These are phyloP conservation scores for Pleurozium schreberi DNA, from an alignment of 225 moss, liverwort and hornwort species.

Conservation along the genomic window DNA sequence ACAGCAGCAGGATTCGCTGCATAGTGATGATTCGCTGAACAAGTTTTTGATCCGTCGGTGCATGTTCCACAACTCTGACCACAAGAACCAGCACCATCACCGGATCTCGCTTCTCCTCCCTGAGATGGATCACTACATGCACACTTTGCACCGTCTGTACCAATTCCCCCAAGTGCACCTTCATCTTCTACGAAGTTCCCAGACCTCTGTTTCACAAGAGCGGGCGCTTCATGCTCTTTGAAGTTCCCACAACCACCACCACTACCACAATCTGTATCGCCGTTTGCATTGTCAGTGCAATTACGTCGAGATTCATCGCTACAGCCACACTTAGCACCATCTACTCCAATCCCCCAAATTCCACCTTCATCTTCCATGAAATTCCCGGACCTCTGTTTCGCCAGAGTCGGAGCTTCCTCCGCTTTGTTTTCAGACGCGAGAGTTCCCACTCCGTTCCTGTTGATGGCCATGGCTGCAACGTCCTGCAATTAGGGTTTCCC, in stretches of 20 bases:
- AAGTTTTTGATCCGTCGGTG: not conserved
- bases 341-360: constrained; percentile 32
- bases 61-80: constrained; percentile 24
- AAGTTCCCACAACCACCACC: not conserved
- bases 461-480: constrained; percentile 35
- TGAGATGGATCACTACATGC: not conserved
- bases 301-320: not conserved
- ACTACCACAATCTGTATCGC: not conserved
- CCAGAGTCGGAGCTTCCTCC: not conserved
- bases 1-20: constrained; percentile 1
- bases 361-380: constrained; percentile 55
- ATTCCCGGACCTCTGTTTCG: constrained; percentile 17
- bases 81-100: not conserved
- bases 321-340: constrained; percentile 13
- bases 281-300: not conserved
- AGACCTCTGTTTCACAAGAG: not conserved
- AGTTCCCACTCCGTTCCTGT: constrained; percentile 23
- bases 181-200: constrained; percentile 44
- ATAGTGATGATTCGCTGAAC: not conserved
- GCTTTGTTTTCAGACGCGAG: not conserved
- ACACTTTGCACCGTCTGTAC: constrained; percentile 2
- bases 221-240: not conserved
- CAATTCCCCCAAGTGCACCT: constrained; percentile 25
- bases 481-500: constrained; percentile 46
- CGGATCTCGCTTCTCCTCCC: not conserved